phyloP scores from a whole-genome alignment of 495 filamentous ascomycete species.

The Talaromyces wortmannii region DNA sequence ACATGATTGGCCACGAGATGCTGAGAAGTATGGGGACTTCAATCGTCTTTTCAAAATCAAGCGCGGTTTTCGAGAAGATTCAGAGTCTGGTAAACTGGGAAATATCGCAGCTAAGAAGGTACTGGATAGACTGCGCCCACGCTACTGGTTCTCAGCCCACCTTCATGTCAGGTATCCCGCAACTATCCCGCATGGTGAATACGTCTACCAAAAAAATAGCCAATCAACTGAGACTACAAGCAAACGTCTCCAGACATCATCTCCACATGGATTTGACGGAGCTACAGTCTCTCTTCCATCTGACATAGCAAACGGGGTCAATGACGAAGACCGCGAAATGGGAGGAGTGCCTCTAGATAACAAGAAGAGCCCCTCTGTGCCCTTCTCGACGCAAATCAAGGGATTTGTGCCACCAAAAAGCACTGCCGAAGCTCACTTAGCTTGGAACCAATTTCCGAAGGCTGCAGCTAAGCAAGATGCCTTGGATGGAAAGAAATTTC shows the following conservation, averaged over 20 bases:
- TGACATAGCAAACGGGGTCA: background rate
- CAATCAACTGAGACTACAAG: background rate
- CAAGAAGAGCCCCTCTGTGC: background rate
- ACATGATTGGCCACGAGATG: slow-evolving; percentile 86
- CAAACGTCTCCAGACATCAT: background rate
- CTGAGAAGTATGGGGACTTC: slow-evolving; percentile 69
- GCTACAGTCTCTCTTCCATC: background rate
- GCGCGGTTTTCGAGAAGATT: slow-evolving; percentile 65
- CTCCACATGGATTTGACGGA: background rate
- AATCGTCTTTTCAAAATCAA: slow-evolving; percentile 61
- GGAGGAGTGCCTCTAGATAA: background rate
- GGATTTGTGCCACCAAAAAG: background rate
- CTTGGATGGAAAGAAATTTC: slow-evolving; percentile 10
- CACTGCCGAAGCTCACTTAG: background rate
- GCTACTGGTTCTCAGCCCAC: slow-evolving; percentile 92
- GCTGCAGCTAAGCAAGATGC: slow-evolving; percentile 21
- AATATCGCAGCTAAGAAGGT: slow-evolving; percentile 70
- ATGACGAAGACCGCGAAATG: background rate
- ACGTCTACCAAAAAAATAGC: background rate
- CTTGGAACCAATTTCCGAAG: slow-evolving; percentile 28
- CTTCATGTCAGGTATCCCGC: slow-evolving; percentile 82
- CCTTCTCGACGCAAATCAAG: background rate
- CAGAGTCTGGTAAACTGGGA: slow-evolving; percentile 63
- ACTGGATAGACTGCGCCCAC: slow-evolving; percentile 71
- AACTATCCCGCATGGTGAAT: slow-evolving; percentile 53